Percentiles rank a stretch among this genome's conserved stretches.
phyloP scores from a whole-genome alignment of 2,329 filamentous ascomycete species.

The Stagonosporopsis vannaccii region DNA sequence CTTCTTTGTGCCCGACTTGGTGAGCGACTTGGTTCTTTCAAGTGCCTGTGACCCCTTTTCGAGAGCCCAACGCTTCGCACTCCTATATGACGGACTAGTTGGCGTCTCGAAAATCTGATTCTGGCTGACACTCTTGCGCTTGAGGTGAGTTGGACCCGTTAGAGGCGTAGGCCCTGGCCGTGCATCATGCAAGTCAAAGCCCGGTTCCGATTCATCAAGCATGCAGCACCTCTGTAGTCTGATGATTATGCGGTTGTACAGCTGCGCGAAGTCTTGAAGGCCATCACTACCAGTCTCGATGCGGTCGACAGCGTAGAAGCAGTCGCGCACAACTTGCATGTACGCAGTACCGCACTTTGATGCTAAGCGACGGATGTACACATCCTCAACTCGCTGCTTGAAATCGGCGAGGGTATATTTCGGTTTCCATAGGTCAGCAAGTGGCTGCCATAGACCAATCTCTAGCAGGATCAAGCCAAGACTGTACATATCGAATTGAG shows the following conservation, averaged over 20 bases:
- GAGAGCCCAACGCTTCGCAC: slow-evolving; percentile 45
- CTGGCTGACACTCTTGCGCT: slow-evolving; percentile 43
- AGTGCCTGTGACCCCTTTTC: slow-evolving; percentile 47
- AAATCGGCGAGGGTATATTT: slow-evolving; percentile 68
- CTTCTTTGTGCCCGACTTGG: slow-evolving; percentile 35
- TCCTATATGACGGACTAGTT: slow-evolving; percentile 44
- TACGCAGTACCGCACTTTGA: slow-evolving; percentile 77
- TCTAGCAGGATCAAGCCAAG: slow-evolving; percentile 76
- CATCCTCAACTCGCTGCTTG: slow-evolving; percentile 68
- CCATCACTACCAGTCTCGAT: slow-evolving; percentile 36
- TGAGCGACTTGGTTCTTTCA: slow-evolving; percentile 43
- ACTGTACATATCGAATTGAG: slow-evolving; percentile 72
- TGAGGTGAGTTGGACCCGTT: slow-evolving; percentile 34
- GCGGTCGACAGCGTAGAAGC: slow-evolving; percentile 72
- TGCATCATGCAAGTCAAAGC: slow-evolving; percentile 38
- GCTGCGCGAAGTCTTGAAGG: slow-evolving; percentile 42
- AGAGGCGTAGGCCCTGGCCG: slow-evolving; percentile 32
- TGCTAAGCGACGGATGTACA: slow-evolving; percentile 69
- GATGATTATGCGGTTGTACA: slow-evolving; percentile 56
- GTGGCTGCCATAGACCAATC: slow-evolving; percentile 76
- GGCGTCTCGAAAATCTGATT: slow-evolving; percentile 36
- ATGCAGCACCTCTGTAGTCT: slow-evolving; percentile 50
- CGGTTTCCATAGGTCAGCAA: slow-evolving; percentile 65
- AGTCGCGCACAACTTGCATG: slow-evolving; percentile 75
- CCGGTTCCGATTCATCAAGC: slow-evolving; percentile 48